Evolutionary conservation across 495 filamentous ascomycete genomes (phyloP).

Genomic region (Massariosphaeria phaeospora): DNA sequence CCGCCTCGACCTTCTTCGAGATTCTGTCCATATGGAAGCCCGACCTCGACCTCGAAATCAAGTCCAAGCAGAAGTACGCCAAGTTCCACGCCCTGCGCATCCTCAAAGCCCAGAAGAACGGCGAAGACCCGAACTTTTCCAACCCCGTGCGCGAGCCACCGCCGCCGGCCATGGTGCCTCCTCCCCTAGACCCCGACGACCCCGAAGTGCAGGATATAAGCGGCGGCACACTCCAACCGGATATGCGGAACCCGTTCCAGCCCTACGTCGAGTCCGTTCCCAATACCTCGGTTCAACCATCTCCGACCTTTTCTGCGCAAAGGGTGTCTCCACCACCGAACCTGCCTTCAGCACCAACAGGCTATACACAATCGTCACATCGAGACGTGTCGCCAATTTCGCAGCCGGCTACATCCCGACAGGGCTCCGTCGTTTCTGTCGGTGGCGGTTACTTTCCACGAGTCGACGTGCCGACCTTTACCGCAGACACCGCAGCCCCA

Average conservation of each 20-base stretch:
- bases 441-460: constrained; percentile 54
- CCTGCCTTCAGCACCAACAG: constrained; percentile 15
- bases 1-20: constrained; percentile 87
- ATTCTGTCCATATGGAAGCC: constrained; percentile 83
- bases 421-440: constrained; percentile 38
- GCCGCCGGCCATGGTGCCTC: constrained; percentile 42
- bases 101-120: constrained; percentile 80
- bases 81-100: constrained; percentile 95
- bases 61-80: constrained; percentile 86
- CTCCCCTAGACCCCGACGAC: constrained; percentile 53
- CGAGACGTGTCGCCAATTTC: constrained; percentile 44
- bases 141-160: constrained; percentile 61
- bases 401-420: constrained; percentile 22
- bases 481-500: constrained; percentile 30
- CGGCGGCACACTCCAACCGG: constrained; percentile 22
- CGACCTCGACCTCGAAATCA: constrained; percentile 64
- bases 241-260: constrained; percentile 25
- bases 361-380: constrained; percentile 16
- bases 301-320: constrained; percentile 30
- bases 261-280: constrained; percentile 34
- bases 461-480: constrained; percentile 39
- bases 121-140: constrained; percentile 85
- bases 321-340: constrained; percentile 20
- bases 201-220: constrained; percentile 57
- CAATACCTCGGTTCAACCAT: constrained; percentile 48